Conservation (phyloP, 1,139 yeast species). For the Scheffersomyces titani region DNA sequence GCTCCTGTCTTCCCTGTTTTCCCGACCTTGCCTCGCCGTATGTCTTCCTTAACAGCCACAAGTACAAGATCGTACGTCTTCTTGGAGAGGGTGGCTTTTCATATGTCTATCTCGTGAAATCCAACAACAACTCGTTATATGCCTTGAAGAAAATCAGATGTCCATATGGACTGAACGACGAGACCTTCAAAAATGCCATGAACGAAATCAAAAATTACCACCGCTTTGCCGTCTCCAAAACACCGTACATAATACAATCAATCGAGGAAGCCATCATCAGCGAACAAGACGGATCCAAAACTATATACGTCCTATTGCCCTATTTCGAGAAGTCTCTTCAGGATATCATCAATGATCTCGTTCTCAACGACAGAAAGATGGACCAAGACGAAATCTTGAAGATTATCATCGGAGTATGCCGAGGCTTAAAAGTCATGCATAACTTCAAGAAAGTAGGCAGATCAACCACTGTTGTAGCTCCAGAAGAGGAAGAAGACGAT, state of each 20-base stretch:
- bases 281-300: slow-evolving; percentile 77
- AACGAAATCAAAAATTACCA: slow-evolving; percentile 76
- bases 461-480: slow-evolving; percentile 21
- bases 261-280: slow-evolving; percentile 71
- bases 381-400: slow-evolving; percentile 63
- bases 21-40: slow-evolving; percentile 47
- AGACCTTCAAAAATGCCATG: slow-evolving; percentile 59
- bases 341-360: slow-evolving; percentile 67
- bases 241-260: slow-evolving; percentile 66
- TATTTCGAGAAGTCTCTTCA: slow-evolving; percentile 73
- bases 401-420: slow-evolving; percentile 66
- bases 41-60: slow-evolving; percentile 49
- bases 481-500: slow-evolving; percentile 30
- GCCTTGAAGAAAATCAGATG: slow-evolving; percentile 88
- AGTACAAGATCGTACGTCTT: slow-evolving; percentile 61
- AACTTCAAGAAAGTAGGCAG: slow-evolving; percentile 45
- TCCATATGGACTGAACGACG: slow-evolving; percentile 81
- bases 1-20: slow-evolving; percentile 43
- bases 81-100: slow-evolving; percentile 92
- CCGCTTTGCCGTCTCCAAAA: slow-evolving; percentile 55
- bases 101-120: slow-evolving; percentile 78
- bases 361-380: slow-evolving; percentile 54
- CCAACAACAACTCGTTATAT: slow-evolving; percentile 50
- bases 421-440: slow-evolving; percentile 79
- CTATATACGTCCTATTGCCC: slow-evolving; percentile 78